phyloP scores from a whole-genome alignment of 2,329 filamentous ascomycete species.

The Paracoccidioides lutzii region DNA sequence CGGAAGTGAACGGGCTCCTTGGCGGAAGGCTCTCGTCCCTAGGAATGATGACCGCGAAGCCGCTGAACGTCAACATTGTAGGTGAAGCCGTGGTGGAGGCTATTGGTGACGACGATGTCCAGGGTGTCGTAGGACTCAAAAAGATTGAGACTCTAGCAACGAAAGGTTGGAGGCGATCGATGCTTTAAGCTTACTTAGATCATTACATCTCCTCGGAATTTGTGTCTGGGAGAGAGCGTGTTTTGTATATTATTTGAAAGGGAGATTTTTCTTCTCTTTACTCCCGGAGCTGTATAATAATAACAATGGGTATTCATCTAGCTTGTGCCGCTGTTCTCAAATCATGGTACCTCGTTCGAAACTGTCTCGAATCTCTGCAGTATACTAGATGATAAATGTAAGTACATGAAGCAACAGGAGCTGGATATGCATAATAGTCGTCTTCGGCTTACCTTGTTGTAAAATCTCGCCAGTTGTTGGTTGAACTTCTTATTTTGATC shows the following conservation, averaged over 20 bases:
- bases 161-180: slow-evolving; percentile 76
- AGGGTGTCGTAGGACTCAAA: slow-evolving; percentile 62
- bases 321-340: slow-evolving; percentile 31
- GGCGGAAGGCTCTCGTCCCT: slow-evolving; percentile 67
- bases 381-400: slow-evolving; percentile 47
- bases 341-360: slow-evolving; percentile 97
- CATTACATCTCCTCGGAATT: background rate
- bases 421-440: slow-evolving; percentile 3
- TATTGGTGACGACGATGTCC: slow-evolving; percentile 57
- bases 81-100: slow-evolving; percentile 85
- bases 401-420: background rate
- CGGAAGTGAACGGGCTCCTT: slow-evolving; percentile 62
- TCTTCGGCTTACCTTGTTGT: slow-evolving; percentile 57
- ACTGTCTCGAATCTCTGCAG: slow-evolving; percentile 87
- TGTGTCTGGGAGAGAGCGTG: background rate
- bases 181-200: slow-evolving; percentile 49
- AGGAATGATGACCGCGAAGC: slow-evolving; percentile 73
- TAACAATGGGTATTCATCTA: slow-evolving; percentile 2
- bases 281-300: slow-evolving; percentile 2
- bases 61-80: slow-evolving; percentile 73
- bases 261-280: background rate
- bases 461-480: slow-evolving; percentile 88
- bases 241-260: slow-evolving; percentile 2
- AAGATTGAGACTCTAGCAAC: slow-evolving; percentile 71
- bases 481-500: slow-evolving; percentile 99